phyloP scores from a whole-genome alignment of 306 rosid species.

The Vigna trinervia region DNA sequence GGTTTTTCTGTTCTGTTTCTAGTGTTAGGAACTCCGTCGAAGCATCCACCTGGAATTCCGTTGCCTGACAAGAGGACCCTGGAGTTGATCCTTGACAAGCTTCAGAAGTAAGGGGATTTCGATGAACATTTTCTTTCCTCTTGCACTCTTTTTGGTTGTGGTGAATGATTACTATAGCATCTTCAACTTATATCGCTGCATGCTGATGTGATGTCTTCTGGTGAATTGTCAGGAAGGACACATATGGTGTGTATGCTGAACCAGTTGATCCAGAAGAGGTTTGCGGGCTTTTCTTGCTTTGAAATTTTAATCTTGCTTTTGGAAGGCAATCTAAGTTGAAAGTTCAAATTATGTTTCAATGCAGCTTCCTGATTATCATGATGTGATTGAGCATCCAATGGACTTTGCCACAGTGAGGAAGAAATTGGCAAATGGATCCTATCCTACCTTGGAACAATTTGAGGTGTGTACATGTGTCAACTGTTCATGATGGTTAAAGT shows the following conservation, averaged over 20 bases:
- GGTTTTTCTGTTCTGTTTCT: constrained; percentile 27
- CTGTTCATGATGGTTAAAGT: not conserved
- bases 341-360: constrained; percentile 44
- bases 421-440: constrained; percentile 77
- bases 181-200: not conserved
- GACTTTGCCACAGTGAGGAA: constrained; percentile 93
- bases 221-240: constrained; percentile 87
- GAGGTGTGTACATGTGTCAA: constrained; percentile 65
- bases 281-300: constrained; percentile 30
- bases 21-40: constrained; percentile 72
- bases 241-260: constrained; percentile 94
- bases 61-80: constrained; percentile 87
- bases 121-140: constrained; percentile 8
- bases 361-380: constrained; percentile 98
- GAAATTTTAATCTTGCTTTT: constrained; percentile 35
- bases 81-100: constrained; percentile 95
- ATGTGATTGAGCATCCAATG: constrained; percentile 94
- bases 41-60: constrained; percentile 59
- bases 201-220: constrained; percentile 26
- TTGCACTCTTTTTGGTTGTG: not conserved
- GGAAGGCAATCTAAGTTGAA: constrained; percentile 38
- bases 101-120: constrained; percentile 75
- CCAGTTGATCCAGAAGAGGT: constrained; percentile 99
- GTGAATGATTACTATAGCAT: not conserved
- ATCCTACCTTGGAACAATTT: constrained; percentile 82